Percentiles rank a stretch among this genome's conserved stretches.
Evolutionary conservation across 768 basidiomycete genomes (phyloP).

Genomic region (Leccinum rimulosum): DNA sequence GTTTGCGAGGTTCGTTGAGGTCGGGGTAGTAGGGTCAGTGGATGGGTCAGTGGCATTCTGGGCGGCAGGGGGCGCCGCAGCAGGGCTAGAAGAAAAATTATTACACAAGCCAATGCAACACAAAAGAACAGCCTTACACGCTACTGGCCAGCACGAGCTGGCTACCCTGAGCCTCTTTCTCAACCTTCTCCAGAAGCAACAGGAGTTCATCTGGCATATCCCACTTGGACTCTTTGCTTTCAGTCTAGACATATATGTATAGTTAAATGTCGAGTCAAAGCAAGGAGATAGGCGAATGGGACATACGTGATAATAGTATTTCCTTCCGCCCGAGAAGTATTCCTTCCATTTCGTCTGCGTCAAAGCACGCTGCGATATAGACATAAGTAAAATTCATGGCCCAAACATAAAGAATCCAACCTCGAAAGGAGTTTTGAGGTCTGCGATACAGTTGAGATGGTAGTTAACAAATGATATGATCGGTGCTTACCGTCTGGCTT

Average conservation of each 20-base stretch:
- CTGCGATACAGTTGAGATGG: slow-evolving; percentile 37
- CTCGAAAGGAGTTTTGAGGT: slow-evolving; percentile 91
- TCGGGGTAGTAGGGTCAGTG: slow-evolving; percentile 38
- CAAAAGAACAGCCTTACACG: slow-evolving; percentile 16
- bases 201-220: slow-evolving; percentile 93
- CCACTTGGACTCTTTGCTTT: slow-evolving; percentile 95
- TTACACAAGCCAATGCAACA: not conserved
- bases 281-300: not conserved
- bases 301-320: slow-evolving; percentile 86
- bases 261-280: not conserved
- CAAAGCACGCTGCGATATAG: slow-evolving; percentile 65
- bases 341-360: slow-evolving; percentile 94
- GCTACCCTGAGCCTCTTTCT: slow-evolving; percentile 59
- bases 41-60: slow-evolving; percentile 41
- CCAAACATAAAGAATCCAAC: slow-evolving; percentile 37
- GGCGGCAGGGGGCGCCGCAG: slow-evolving; percentile 44
- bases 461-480: slow-evolving; percentile 1
- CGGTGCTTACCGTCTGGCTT: slow-evolving; percentile 80
- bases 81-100: slow-evolving; percentile 18
- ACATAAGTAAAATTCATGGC: slow-evolving; percentile 2
- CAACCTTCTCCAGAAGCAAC: slow-evolving; percentile 80
- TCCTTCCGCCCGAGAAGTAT: slow-evolving; percentile 88
- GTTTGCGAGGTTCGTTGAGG: slow-evolving; percentile 45
- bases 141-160: slow-evolving; percentile 35
- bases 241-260: slow-evolving; percentile 47